Evolutionary conservation across 768 basidiomycete species (phyloP), one percentile per base, ranked within the genome.

Genomic region (Coprinopsis sp.): DNA sequence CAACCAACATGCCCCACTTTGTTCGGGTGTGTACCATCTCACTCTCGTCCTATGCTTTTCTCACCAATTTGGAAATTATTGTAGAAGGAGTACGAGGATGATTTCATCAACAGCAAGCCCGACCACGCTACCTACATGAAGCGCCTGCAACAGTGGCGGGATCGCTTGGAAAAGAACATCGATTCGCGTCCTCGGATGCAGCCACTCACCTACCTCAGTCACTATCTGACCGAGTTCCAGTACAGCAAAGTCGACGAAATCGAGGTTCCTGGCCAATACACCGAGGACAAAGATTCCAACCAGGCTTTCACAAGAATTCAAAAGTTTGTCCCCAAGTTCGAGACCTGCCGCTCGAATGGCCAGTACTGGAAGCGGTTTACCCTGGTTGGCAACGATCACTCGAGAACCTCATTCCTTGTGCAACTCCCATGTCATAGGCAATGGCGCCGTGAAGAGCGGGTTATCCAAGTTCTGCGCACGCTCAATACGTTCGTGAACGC

Each of bases 191-290:
- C 92, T 36, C 82, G 86, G 29, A 65, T 84, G 34, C 92, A 95
- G 56, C 81, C 91, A 4, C 70, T 99, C 46, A 93, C 96, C 52
- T 71, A 82, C 38, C 71, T 90, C 33, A 92, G 91, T 53, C 92
- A 94, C 65, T 96, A 93, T 66, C 72, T 99, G 56, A 88, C 91
- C 6, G 96, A 98, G 64, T 99, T 98, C 73, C 95, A 98, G 55
- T 93, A 97, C 64, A 84, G 82, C 59, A 96, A 93, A 63, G 92
- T 95, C 40, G 96, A 98, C 53, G 95, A 99, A 53, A 90, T 99
- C 30, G 94, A 99, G 60, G 81, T 99, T 40, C 94, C 94, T n/a
- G 96, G 96, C 6, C 96, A 99, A 64, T 99, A 99, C 62, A 88
- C 92, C 0, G 91, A 97, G 93, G 93, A 98, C 60, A 92, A 94